Conservation (phyloP, 1,139 yeast species). For the Schizosaccharomyces versatilis region DNA sequence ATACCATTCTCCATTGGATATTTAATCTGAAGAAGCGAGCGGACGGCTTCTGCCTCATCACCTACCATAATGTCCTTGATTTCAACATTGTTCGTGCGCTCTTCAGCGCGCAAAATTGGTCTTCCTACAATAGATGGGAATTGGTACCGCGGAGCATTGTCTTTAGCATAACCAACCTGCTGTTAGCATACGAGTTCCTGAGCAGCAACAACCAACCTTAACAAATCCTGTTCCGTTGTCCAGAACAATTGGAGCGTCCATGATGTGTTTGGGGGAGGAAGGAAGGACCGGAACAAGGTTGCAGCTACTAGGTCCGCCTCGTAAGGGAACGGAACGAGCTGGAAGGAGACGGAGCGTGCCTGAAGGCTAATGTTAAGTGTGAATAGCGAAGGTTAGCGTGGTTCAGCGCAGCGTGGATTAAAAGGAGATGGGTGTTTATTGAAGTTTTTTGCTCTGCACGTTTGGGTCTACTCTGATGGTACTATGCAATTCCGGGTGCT, state of each 20-base stretch:
- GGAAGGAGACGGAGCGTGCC: too few relatives aligned
- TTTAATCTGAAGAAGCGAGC: slow-evolving; percentile 72
- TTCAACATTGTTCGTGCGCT: slow-evolving; percentile 50
- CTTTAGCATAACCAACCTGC: slow-evolving; percentile 69
- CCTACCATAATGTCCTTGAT: slow-evolving; percentile 93
- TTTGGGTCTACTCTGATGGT: too few relatives aligned
- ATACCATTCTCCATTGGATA: slow-evolving; percentile 97
- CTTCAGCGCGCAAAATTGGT: slow-evolving; percentile 93
- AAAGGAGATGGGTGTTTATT: too few relatives aligned
- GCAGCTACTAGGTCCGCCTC: too few relatives aligned
- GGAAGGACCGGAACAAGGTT: too few relatives aligned
- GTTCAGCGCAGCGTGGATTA: too few relatives aligned
- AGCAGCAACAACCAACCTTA: slow-evolving; percentile 14
- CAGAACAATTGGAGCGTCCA: slow-evolving; percentile 32
- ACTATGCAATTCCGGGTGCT: too few relatives aligned
- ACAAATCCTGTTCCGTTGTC: slow-evolving; percentile 97
- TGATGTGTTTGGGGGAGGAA: neutral
- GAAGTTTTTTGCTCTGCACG: too few relatives aligned
- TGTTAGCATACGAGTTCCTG: slow-evolving; percentile 1
- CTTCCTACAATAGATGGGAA: slow-evolving; percentile 96
- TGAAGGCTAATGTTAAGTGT: too few relatives aligned
- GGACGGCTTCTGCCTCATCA: slow-evolving; percentile 74
- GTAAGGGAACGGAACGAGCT: too few relatives aligned
- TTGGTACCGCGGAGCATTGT: slow-evolving; percentile 94
- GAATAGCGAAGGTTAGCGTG: too few relatives aligned